Evolutionary conservation across 768 basidiomycete species (phyloP), one percentile per base, ranked within the genome.

Genomic region (Cyclocybe cylindracea): DNA sequence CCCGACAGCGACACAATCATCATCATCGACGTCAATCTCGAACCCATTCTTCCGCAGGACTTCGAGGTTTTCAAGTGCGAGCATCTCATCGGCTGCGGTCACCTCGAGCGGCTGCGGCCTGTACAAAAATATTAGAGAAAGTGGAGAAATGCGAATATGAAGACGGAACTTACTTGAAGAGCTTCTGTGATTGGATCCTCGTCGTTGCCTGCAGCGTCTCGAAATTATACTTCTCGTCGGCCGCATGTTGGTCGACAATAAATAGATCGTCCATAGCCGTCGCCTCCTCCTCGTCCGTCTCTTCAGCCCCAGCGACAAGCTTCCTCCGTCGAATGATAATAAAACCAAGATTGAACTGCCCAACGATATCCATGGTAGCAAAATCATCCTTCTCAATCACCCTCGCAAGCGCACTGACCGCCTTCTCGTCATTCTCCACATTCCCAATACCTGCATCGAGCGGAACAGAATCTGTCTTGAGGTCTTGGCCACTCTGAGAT

Each of bases 181-280:
- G 74, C 54, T 75, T 84, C 61, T 98, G 96, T 2, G 89, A 91
- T 58, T 90, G 81, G 51, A 99, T 94, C 46, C 79, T 80, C 9
- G 95, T 98, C n/a, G 86, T 93, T 57, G 82, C 78, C 67, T 98
- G 96, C 51, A 98, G 71, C 1, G 83, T 89, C 75, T 98, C 97
- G 64, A 98, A 98, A 66, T 98, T 98, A 71, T 91, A 98, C 73
- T 98, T 98, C 70, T 98, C 97, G 68, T 99, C 97, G 5, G 92
- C 87, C 4, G 96, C 96, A 68, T 98, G 96, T 65, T 98, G 96
- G 61, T 98, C 96, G 13, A 98, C 81, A 55, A 99, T 94, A 70
- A 98, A 98, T 38, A 99, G 73, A 61, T 99, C 96, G 63, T 98
- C 95, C 71, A 84, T 74, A 10, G 56, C 2, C 50, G 40, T 34